These are phyloP conservation scores for Torulaspora maleeae DNA, from an alignment of 805 yeast species.

Conservation along the genomic window DNA sequence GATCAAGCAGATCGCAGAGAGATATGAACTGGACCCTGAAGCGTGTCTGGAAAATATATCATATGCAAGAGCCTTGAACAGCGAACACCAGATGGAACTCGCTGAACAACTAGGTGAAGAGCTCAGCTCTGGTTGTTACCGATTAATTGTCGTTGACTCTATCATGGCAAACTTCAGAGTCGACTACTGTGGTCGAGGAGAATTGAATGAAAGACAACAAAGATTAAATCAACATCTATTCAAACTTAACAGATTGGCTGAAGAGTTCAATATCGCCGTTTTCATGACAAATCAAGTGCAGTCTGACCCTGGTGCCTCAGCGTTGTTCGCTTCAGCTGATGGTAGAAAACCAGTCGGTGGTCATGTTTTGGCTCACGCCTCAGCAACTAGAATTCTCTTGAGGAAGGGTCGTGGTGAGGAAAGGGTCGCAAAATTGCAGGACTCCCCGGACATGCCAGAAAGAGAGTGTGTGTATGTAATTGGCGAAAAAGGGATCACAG, in stretches of 20 bases:
- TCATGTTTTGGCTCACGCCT: constrained; percentile 75
- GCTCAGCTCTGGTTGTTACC: constrained; percentile 62
- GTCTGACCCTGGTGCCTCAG: constrained; percentile 79
- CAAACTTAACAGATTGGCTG: constrained; percentile 56
- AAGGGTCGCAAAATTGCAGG: constrained; percentile 73
- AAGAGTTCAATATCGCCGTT: constrained; percentile 73
- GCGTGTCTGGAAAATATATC: constrained; percentile 67
- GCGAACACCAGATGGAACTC: constrained; percentile 74
- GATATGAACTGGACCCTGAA: constrained; percentile 66
- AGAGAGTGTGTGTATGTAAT: constrained; percentile 71
- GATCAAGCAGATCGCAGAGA: constrained; percentile 57
- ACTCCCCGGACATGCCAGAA: constrained; percentile 80
- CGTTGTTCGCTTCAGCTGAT: constrained; percentile 73
- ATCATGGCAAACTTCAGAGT: constrained; percentile 78
- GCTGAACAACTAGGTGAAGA: constrained; percentile 62
- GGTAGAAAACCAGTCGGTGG: constrained; percentile 85
- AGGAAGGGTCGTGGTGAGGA: constrained; percentile 78
- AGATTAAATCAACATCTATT: constrained; percentile 57
- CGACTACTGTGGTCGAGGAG: constrained; percentile 76
- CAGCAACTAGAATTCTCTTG: constrained; percentile 68
- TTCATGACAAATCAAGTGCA: constrained; percentile 75
- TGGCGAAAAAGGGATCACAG: constrained; percentile 63
- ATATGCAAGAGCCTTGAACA: constrained; percentile 70
- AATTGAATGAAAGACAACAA: constrained; percentile 69
- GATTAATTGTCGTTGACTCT: constrained; percentile 60